Base-by-base conservation (phyloP, 257 asterid species). In the Craterostigma plantagineum region DNA sequence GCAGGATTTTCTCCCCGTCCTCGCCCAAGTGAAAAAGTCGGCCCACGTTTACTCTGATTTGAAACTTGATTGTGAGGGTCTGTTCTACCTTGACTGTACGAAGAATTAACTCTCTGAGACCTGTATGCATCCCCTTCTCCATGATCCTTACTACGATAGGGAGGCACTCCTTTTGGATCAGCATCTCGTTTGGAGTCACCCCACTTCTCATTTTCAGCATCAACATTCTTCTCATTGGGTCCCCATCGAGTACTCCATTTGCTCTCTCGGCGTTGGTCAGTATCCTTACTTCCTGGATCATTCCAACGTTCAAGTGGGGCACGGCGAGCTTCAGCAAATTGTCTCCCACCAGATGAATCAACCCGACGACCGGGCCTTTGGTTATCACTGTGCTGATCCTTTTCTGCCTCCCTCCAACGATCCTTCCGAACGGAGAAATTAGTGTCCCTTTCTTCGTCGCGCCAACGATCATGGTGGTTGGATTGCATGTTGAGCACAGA, bases 171-270 rank as follows among this genome's bases (percentile, higher is more conserved):
- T 58, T 75, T 83, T 38, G 43, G 16, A 41, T 72, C 92, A 48
- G 63, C 63, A 50, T 72, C 93, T 56, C 68, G 81, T 61, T 50
- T 65, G 39, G 71, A 39, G 41, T 71, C 91, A 38, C 71, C 69
- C 95, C 76, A 71, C 71, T 73, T 87, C 61, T 82, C 95, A 60
- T 61, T 77, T 48, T 46, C 55, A 41, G 43, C 42, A 46, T 70
- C 72, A 14, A 53, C 37, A 54, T 75, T 84, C 66, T 77, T 83
- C 48, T 66, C 75, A 65, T 68, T 81, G 41, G 75, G 94, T 17
- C 96, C 96, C 96, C 96, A 90, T 12, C 94, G 87, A 7, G 81
- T 59, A 59, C 64, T 90, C 99, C 99, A 90, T 61, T 90, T 90
- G 81, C 64, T 77, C 57, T 86, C 93, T 38, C 93, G 73, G 14